phyloP scores from a whole-genome alignment of 805 yeast species.

The Isabelozyma gotoi region DNA sequence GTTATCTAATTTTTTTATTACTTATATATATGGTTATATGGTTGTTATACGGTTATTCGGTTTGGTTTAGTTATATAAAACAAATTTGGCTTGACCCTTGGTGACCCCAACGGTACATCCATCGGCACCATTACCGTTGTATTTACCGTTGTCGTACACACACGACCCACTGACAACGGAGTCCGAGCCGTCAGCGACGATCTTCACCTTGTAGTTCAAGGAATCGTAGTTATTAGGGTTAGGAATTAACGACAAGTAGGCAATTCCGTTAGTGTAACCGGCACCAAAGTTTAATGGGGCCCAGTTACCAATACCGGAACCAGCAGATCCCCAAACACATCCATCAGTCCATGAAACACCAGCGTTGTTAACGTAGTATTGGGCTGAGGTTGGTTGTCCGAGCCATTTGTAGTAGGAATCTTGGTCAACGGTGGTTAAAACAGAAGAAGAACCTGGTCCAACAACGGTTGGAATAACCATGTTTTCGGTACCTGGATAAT shows the following conservation, averaged over 20 bases:
- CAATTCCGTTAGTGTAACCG: constrained; percentile 64
- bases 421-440: constrained; percentile 78
- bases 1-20: too few species aligned
- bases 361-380: constrained; percentile 95
- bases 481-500: constrained; percentile 98
- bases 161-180: constrained; percentile 62
- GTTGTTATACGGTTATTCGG: too few species aligned
- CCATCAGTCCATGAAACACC: constrained; percentile 90
- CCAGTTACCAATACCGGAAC: constrained; percentile 93
- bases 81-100: constrained; percentile 60
- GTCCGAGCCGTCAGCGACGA: constrained; percentile 64
- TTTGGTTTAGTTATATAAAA: constrained; percentile 37
- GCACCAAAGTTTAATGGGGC: constrained; percentile 96
- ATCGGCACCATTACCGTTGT: constrained; percentile 63
- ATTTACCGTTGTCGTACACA: constrained; percentile 73
- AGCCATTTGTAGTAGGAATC: constrained; percentile 77
- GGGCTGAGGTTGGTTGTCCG: constrained; percentile 85
- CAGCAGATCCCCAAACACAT: constrained; percentile 87
- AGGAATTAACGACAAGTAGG: constrained; percentile 89
- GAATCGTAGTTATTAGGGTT: constrained; percentile 83
- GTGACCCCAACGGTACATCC: constrained; percentile 78
- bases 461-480: constrained; percentile 94
- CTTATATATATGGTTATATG: too few species aligned
- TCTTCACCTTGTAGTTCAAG: constrained; percentile 57
- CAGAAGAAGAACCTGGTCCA: constrained; percentile 60